Evolutionary conservation across 2,329 filamentous ascomycete species (phyloP), one percentile per base, ranked within the genome.

Genomic region (Thermothelomyces thermophilus): DNA sequence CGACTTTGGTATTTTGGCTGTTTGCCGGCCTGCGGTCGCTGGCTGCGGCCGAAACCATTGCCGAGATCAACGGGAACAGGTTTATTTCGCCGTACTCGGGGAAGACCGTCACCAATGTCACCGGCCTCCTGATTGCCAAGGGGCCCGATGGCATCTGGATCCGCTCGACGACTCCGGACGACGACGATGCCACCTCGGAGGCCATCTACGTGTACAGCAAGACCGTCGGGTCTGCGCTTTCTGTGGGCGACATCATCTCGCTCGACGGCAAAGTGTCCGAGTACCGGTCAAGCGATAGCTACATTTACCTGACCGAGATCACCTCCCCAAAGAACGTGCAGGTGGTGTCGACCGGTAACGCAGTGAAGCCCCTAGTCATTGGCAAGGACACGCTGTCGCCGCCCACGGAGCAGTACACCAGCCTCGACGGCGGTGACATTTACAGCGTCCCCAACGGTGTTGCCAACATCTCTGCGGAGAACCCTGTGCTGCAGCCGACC

Each of bases 221-320:
- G 56, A 67, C 68, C 5, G 71, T 77, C 1, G 71, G 72, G 17
- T 63, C 67, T 6, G 75, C 75, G 58, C 66, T 83, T 41, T 72
- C 73, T 7, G 75, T 84, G 9, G 84, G 84, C 43, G 81, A 87
- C 58, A 67, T 82, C 45, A 69, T 87, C 54, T 73, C 74, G 0
- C 65, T 88, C 2, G 71, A 76, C 46, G 84, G 81, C 33, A 73
- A 70, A 41, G 76, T 87, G 13, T 61, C 70, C 28, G 83, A 87
- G 66, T 69, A 63, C 56, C 73, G 82, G 47, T 78, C 75, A 2
- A 74, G 64, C 42, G 65, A 68, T 14, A 71, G 72, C 46, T 83
- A 86, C 63, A 62, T 84, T 22, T 83, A 77, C 63, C 68, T 85
- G 48, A 86, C 83, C 2, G 78, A 87, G 66, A 71, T 87, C 55